These are phyloP conservation scores for Phtheirospermum japonicum DNA, from an alignment of 257 asterid genomes.

Conservation along the genomic window DNA sequence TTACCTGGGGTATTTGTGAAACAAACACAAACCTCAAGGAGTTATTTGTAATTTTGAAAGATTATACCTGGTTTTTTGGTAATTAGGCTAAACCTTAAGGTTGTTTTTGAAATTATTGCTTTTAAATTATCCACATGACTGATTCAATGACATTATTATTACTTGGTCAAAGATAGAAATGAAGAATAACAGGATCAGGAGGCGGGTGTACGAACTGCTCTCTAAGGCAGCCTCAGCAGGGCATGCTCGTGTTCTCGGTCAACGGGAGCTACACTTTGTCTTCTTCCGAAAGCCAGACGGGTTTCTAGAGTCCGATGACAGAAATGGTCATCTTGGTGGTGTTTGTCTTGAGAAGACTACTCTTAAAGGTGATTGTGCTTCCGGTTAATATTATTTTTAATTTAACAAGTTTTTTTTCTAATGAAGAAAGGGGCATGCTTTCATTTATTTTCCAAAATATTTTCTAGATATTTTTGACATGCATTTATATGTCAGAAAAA, in stretches of 20 bases:
- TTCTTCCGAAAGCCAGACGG: constrained; percentile 81
- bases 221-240: constrained; percentile 62
- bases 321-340: constrained; percentile 57
- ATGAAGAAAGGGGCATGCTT: too few relatives aligned
- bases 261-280: constrained; percentile 81
- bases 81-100: neutral
- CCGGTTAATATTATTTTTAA: too few relatives aligned
- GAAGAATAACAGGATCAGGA: constrained; percentile 77
- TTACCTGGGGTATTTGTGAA: neutral
- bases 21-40: neutral
- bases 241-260: constrained; percentile 35
- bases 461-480: neutral
- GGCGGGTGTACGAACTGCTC: constrained; percentile 82
- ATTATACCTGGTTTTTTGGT: neutral
- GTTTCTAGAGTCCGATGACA: constrained; percentile 54
- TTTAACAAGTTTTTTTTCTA: neutral
- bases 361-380: constrained; percentile 59
- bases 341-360: constrained; percentile 73
- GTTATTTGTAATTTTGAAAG: neutral
- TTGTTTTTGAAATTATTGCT: neutral
- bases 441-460: neutral
- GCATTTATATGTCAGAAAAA: too few relatives aligned
- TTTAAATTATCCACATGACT: constrained; percentile 9
- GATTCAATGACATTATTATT: constrained; percentile 23
- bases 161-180: constrained; percentile 69